phyloP scores from a whole-genome alignment of 202 grass and related monocot genomes.

The Eragrostis tef region DNA sequence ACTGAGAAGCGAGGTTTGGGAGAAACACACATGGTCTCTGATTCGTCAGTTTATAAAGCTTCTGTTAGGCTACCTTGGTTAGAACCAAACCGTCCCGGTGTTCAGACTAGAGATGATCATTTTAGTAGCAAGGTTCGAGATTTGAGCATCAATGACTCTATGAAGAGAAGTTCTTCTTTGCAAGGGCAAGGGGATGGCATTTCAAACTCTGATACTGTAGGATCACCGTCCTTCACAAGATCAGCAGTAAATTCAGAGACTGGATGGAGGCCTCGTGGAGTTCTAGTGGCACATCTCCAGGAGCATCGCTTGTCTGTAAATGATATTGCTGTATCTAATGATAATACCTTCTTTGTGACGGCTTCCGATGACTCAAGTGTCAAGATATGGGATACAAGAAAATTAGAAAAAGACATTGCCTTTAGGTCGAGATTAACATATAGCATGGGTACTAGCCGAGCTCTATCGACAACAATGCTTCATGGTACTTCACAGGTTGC shows the following conservation, averaged over 20 bases:
- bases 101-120: conserved; percentile 66
- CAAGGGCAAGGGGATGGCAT: conserved; percentile 59
- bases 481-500: conserved; percentile 72
- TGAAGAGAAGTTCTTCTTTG: conserved; percentile 68
- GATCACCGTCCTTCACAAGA: conserved; percentile 62
- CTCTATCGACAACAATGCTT: conserved; percentile 88
- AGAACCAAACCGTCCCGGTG: conserved; percentile 61
- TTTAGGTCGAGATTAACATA: conserved; percentile 97
- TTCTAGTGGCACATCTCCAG: conserved; percentile 93
- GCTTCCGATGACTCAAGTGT: conserved; percentile 92
- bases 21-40: conserved; percentile 55
- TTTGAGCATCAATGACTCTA: conserved; percentile 65
- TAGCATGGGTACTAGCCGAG: conserved; percentile 67
- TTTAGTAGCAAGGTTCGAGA: conserved; percentile 78
- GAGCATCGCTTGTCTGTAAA: conserved; percentile 89
- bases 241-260: conserved; percentile 55
- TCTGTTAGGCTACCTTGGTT: conserved; percentile 65
- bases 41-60: conserved; percentile 55
- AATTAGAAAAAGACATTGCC: conserved; percentile 94
- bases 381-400: conserved; percentile 98
- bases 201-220: conserved; percentile 66
- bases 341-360: conserved; percentile 81
- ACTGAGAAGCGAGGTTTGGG: conserved; percentile 63
- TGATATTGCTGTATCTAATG: conserved; percentile 80
- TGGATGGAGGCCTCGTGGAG: conserved; percentile 91